Percentiles rank a stretch among this genome's conserved stretches.
Conservation (phyloP, 179 eudicot species). For the Actinidia polygama region DNA sequence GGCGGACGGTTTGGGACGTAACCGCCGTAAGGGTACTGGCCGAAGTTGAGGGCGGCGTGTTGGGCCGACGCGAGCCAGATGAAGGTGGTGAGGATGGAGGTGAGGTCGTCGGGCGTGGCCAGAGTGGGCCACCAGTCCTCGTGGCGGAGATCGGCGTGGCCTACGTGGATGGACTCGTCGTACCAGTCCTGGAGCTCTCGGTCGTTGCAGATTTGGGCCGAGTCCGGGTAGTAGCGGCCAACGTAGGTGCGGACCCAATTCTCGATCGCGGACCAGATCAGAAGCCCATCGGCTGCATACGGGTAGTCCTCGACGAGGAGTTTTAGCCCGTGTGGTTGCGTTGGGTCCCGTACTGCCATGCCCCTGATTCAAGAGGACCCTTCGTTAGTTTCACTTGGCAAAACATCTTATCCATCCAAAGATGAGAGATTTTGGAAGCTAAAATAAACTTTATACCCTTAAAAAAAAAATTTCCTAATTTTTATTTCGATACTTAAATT, state of each 20-base stretch:
- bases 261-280: constrained; percentile 82
- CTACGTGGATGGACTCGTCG: constrained; percentile 79
- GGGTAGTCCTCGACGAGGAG: constrained; percentile 87
- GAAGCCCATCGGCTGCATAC: constrained; percentile 88
- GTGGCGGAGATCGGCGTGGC: constrained; percentile 77
- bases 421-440: too few relatives aligned
- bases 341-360: constrained; percentile 82
- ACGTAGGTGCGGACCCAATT: constrained; percentile 82
- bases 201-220: constrained; percentile 55
- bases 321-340: constrained; percentile 78
- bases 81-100: constrained; percentile 73
- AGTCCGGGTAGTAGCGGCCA: constrained; percentile 68
- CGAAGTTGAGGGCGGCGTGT: constrained; percentile 92
- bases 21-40: constrained; percentile 96
- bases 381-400: neutral
- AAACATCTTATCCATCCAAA: too few relatives aligned
- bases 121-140: constrained; percentile 87
- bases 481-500: too few relatives aligned
- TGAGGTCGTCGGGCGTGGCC: constrained; percentile 64
- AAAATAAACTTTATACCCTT: too few relatives aligned
- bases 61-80: constrained; percentile 95
- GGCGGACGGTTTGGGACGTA: constrained; percentile 93
- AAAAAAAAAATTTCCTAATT: too few relatives aligned
- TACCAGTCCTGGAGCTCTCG: constrained; percentile 93
- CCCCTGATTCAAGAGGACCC: constrained; percentile 54